phyloP scores from a whole-genome alignment of 2,329 filamentous ascomycete genomes.

The Botrytis galanthina region DNA sequence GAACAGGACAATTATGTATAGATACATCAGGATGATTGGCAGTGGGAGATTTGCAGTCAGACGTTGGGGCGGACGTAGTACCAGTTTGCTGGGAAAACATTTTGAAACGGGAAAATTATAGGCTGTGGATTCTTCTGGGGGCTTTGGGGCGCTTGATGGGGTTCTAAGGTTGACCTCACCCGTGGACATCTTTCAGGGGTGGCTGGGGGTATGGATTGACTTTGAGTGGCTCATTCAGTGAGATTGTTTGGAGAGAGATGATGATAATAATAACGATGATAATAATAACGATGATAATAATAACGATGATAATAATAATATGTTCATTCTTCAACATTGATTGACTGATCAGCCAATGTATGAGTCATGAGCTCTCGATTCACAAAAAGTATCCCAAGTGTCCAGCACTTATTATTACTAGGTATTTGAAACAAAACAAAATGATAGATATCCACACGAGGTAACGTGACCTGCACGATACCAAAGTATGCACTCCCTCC shows the following conservation, averaged over 20 bases:
- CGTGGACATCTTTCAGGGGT: background rate
- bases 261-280: background rate
- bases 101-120: background rate
- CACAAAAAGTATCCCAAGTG: too few species aligned
- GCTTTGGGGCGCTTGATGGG: constrained; percentile 13
- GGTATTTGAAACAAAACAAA: background rate
- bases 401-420: background rate
- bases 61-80: constrained; percentile 5
- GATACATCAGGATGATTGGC: background rate
- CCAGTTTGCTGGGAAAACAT: background rate
- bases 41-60: background rate
- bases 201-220: background rate
- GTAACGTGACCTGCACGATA: background rate
- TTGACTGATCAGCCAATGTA: background rate
- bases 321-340: background rate
- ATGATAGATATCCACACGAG: background rate
- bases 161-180: too few species aligned
- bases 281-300: background rate
- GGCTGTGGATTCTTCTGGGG: constrained; percentile 4
- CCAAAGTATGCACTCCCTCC: background rate
- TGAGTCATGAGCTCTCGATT: background rate
- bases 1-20: background rate
- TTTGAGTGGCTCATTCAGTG: background rate
- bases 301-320: background rate
- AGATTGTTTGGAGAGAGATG: background rate